phyloP scores from a whole-genome alignment of 2,329 filamentous ascomycete genomes.

The Claviceps pazoutovae region DNA sequence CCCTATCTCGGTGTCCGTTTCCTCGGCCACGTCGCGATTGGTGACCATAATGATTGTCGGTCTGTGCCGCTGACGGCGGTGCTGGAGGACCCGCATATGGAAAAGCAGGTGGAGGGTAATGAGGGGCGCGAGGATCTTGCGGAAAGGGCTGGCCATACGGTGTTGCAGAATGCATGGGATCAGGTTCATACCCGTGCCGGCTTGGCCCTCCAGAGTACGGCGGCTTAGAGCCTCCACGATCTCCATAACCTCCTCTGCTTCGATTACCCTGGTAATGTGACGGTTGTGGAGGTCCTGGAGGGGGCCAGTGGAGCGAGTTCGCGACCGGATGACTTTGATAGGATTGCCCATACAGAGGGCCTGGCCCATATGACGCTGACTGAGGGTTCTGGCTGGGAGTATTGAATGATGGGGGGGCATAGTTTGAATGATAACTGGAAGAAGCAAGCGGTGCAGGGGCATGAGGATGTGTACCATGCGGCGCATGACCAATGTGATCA shows the following conservation, averaged over 20 bases:
- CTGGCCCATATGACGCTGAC: slow-evolving; percentile 29
- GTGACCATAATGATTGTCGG: slow-evolving; percentile 22
- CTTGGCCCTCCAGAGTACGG: slow-evolving; percentile 17
- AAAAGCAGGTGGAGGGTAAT: slow-evolving; percentile 19
- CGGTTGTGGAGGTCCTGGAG: slow-evolving; percentile 18
- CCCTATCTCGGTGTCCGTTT: slow-evolving; percentile 16
- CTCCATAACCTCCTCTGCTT: slow-evolving; percentile 32
- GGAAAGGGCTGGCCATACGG: slow-evolving; percentile 27
- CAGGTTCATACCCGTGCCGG: slow-evolving; percentile 22
- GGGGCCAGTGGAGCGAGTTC: slow-evolving; percentile 9
- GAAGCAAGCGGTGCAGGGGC: slow-evolving; percentile 33
- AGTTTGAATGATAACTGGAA: slow-evolving; percentile 45
- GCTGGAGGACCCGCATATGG: slow-evolving; percentile 27
- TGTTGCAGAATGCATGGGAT: slow-evolving; percentile 17
- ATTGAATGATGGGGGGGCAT: slow-evolving; percentile 39
- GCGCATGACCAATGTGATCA: slow-evolving; percentile 21
- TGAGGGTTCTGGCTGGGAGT: slow-evolving; percentile 26
- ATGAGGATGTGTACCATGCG: slow-evolving; percentile 30
- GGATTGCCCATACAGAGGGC: slow-evolving; percentile 22
- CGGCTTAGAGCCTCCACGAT: slow-evolving; percentile 25
- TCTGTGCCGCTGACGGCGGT: slow-evolving; percentile 19
- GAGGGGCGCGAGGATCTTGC: slow-evolving; percentile 24
- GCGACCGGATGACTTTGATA: slow-evolving; percentile 22
- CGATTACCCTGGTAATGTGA: slow-evolving; percentile 26
- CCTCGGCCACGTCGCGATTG: slow-evolving; percentile 21